Base-by-base conservation (phyloP, 768 basidiomycete genomes). In the Tricholoma saponaceum region DNA sequence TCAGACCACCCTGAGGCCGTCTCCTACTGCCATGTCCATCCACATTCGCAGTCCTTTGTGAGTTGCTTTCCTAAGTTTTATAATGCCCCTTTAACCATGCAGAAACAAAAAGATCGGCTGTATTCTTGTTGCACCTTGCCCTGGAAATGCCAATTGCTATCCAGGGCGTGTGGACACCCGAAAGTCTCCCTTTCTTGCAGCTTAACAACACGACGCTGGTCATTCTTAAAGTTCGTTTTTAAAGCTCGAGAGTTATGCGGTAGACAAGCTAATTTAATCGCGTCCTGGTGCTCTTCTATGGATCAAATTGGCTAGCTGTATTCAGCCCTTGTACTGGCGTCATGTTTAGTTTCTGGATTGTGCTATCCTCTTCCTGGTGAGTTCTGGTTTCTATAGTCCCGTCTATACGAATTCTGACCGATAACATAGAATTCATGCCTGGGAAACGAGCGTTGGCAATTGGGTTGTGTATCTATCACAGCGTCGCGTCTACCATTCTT, bases 391-490 rank as follows among this genome's bases (percentile, higher is more conserved):
- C 57, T 12, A 37, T 6, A 12, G 18, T 39, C 39, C 30, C 5
- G 35, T 50, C 8, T 26, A 5, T n/a, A 12, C 54, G 20, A 18
- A 26, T 30, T 41, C 35, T 25, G 8, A 26, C n/a, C 53, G 22
- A 28, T 25, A 10, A 52, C 13, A 39, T 60, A 90, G 91, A 93
- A 63, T 92, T 89, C 70, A 73, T 93, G 2, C 92, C 91, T 0
- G 90, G 90, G 10, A 94, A 94, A 74, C 84, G 92, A 14, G 92
- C 89, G 0, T 70, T 93, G 8, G 92, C 88, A 2, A 85, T 94
- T 26, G 83, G 78, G 9, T 79, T 94, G 2, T 85, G 86, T 60
- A 64, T 92, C 13, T 94, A 93, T 69, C 91, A 94, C 69, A 84
- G 77, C 57, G 70, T 86, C 30, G 79, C 79, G 51, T 90, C 90